These are phyloP conservation scores for Metschnikowia aberdeeniae DNA, from an alignment of 805 yeast species.

Conservation along the genomic window DNA sequence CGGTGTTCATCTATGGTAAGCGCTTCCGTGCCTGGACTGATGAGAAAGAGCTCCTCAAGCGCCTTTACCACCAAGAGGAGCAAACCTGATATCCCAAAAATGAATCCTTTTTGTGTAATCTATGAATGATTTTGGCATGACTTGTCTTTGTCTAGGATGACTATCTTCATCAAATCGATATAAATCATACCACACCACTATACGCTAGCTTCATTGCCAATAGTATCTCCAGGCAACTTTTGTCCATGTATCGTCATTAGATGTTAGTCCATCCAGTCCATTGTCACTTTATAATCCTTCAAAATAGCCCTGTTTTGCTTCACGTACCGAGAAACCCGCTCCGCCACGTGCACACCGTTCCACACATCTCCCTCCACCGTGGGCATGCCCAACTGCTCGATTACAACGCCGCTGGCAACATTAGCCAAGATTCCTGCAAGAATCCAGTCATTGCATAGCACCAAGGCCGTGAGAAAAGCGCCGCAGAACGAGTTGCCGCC, in stretches of 20 bases:
- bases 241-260: too few relatives aligned
- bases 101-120: too few relatives aligned
- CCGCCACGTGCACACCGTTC: slow-evolving; percentile 53
- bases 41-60: slow-evolving; percentile 37
- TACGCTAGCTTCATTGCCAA: too few relatives aligned
- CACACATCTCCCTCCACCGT: slow-evolving; percentile 40
- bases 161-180: not conserved
- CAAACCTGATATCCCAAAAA: not conserved
- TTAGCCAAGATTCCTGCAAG: slow-evolving; percentile 65
- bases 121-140: too few relatives aligned
- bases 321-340: slow-evolving; percentile 43
- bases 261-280: slow-evolving; percentile 8
- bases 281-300: slow-evolving; percentile 1
- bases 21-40: slow-evolving; percentile 49
- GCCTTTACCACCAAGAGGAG: slow-evolving; percentile 22
- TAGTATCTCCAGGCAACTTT: too few relatives aligned
- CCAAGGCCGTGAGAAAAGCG: slow-evolving; percentile 50
- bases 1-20: slow-evolving; percentile 54
- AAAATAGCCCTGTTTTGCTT: slow-evolving; percentile 11
- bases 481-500: slow-evolving; percentile 46
- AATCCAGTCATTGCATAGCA: slow-evolving; percentile 46
- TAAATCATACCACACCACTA: too few relatives aligned
- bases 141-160: too few relatives aligned
- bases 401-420: slow-evolving; percentile 74
- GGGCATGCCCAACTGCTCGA: slow-evolving; percentile 80